Evolutionary conservation across 768 basidiomycete genomes (phyloP).

Genomic region (Chlorophyllum brunneum): DNA sequence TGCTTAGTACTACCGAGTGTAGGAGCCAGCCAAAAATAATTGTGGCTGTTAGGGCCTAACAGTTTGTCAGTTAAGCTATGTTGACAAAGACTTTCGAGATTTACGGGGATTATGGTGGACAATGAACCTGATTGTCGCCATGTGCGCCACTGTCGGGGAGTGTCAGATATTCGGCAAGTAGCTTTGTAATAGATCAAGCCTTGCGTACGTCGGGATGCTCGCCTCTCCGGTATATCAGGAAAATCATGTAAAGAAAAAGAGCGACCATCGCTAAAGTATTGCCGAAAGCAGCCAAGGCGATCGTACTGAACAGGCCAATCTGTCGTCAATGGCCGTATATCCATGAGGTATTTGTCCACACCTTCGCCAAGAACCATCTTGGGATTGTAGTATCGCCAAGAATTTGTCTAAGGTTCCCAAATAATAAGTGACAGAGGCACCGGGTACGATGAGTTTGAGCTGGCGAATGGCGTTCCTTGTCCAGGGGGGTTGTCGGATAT

Average conservation of each 20-base stretch:
- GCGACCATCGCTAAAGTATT: constrained; percentile 58
- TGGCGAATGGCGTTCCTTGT: constrained; percentile 55
- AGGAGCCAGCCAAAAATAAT: constrained; percentile 70
- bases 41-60: constrained; percentile 54
- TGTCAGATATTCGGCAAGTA: background rate
- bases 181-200: background rate
- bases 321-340: too few relatives aligned
- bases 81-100: constrained; percentile 12
- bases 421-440: constrained; percentile 57
- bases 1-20: constrained; percentile 58
- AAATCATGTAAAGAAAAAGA: constrained; percentile 70
- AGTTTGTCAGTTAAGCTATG: constrained; percentile 4
- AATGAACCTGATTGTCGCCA: constrained; percentile 72
- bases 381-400: constrained; percentile 34
- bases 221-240: constrained; percentile 64
- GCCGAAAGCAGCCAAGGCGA: constrained; percentile 49
- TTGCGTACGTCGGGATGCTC: constrained; percentile 58
- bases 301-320: constrained; percentile 40
- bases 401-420: constrained; percentile 54
- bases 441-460: constrained; percentile 76
- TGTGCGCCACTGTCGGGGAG: constrained; percentile 55
- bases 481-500: constrained; percentile 28
- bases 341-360: too few relatives aligned
- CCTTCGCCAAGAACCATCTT: constrained; percentile 49
- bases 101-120: constrained; percentile 63